These are phyloP conservation scores for Apiospora hydei DNA, from an alignment of 2,329 filamentous ascomycete genomes.

Conservation along the genomic window DNA sequence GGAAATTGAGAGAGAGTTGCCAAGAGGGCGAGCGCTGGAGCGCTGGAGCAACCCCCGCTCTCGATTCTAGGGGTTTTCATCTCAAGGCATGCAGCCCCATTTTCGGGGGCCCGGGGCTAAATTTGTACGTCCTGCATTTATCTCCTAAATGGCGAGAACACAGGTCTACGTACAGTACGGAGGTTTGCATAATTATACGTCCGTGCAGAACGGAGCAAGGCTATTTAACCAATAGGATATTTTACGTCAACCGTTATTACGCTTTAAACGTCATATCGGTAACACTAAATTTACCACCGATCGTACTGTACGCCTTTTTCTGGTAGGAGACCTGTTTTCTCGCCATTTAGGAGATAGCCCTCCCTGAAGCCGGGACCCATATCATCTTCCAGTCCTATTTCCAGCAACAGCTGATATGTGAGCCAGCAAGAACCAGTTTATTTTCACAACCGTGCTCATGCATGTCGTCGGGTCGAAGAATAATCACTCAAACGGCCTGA, in stretches of 20 bases:
- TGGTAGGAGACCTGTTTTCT: too few species aligned
- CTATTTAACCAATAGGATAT: too few species aligned
- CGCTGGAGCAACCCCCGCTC: not conserved
- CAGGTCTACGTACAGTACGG: too few species aligned
- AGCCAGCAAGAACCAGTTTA: not conserved
- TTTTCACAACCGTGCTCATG: not conserved
- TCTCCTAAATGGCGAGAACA: too few species aligned
- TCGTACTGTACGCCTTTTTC: too few species aligned
- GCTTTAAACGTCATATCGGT: too few species aligned
- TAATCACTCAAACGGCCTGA: not conserved
- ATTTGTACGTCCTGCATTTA: not conserved
- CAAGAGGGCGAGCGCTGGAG: not conserved
- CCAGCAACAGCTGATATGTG: not conserved
- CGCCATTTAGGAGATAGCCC: too few species aligned
- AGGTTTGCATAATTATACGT: too few species aligned
- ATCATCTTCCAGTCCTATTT: constrained; percentile 9
- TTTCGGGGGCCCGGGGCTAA: not conserved
- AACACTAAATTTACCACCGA: too few species aligned
- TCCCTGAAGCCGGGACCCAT: not conserved
- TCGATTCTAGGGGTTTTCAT: not conserved
- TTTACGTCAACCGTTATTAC: too few species aligned
- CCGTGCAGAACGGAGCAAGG: too few species aligned
- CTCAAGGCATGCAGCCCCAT: constrained; percentile 5
- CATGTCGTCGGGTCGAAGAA: not conserved
- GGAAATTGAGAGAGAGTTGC: constrained; percentile 11